Evolutionary conservation across 2,329 filamentous ascomycete species (phyloP), one percentile per base, ranked within the genome.

Genomic region (Trichoderma asperellum): DNA sequence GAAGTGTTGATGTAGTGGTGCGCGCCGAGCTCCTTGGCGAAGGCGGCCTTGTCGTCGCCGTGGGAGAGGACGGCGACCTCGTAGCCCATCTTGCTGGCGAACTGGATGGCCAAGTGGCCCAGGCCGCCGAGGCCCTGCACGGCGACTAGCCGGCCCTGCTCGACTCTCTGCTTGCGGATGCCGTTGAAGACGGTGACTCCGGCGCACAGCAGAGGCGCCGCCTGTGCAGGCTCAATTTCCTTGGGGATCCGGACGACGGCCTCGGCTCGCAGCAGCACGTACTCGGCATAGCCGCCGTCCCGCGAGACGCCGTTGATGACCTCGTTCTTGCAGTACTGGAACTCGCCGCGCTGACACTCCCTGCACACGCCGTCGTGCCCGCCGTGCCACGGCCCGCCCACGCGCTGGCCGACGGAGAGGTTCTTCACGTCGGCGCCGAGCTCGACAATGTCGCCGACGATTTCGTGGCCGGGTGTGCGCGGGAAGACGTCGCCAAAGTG

Each of bases 101-200:
- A 94, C 77, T 94, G 91, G 35, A 94, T 88, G 0, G 91, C 92
- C 35, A 95, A 78, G 78, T 95, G 92, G 2, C 92, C 92, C 0
- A 94, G 84, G 1, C 92, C 92, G 62, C 93, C 89, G 3, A 95
- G 83, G 16, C 91, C 92, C 71, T 94, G 88, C 27, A 89, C 76
- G 27, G 86, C 87, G 0, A 89, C 84, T 0, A 84, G 71, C n/a
- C 79, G 81, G 11, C 87, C 87, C 68, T 85, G 83, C 73, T 83
- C 81, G 56, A 88, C 79, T 29, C 81, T 76, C 72, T 86, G 81
- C 77, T 87, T 86, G 71, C 87, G 84, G 63, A 89, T 84, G 21
- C 81, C 79, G 77, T 89, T 89, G 78, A 88, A 89, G 11, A 88
- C 86, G 12, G 87, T 90, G n/a, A 89, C 85, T 18, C 88, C 88